Percentiles rank a stretch among this genome's conserved stretches.
Conservation (phyloP, 2,329 filamentous ascomycete species). For the Amphichorda felina region DNA sequence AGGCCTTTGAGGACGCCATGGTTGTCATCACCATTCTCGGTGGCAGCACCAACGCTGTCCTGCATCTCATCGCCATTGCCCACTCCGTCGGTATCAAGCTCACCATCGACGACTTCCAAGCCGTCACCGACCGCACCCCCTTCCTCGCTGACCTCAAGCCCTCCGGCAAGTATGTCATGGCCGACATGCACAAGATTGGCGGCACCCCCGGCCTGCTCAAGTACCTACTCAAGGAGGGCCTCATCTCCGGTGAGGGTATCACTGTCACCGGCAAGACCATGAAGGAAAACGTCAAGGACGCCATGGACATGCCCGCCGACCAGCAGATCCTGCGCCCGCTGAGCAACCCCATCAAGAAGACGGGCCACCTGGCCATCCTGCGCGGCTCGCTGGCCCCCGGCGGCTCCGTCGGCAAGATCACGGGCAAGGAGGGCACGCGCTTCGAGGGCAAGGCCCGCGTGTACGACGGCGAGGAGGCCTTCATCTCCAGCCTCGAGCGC, state of each 20-base stretch:
- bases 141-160: conserved; percentile 78
- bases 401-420: conserved; percentile 87
- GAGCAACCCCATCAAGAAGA: conserved; percentile 73
- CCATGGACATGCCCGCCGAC: conserved; percentile 60
- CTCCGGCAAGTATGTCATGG: conserved; percentile 80
- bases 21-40: conserved; percentile 71
- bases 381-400: conserved; percentile 75
- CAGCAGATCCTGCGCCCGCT: conserved; percentile 76
- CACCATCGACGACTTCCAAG: conserved; percentile 78
- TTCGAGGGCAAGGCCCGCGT: conserved; percentile 75
- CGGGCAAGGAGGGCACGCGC: conserved; percentile 77
- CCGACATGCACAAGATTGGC: conserved; percentile 72
- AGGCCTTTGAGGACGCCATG: conserved; percentile 81
- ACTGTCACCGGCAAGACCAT: conserved; percentile 87
- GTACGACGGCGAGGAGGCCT: conserved; percentile 73
- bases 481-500: conserved; percentile 65
- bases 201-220: conserved; percentile 82
- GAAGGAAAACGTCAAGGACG: conserved; percentile 70
- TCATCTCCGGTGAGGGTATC: conserved; percentile 68
- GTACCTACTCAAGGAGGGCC: conserved; percentile 69
- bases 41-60: conserved; percentile 75
- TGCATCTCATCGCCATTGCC: conserved; percentile 76
- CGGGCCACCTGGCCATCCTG: conserved; percentile 82
- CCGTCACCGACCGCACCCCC: conserved; percentile 65
- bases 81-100: conserved; percentile 72